Evolutionary conservation across 768 basidiomycete species (phyloP), one percentile per base, ranked within the genome.

Genomic region (Melanogaster broomeanus): DNA sequence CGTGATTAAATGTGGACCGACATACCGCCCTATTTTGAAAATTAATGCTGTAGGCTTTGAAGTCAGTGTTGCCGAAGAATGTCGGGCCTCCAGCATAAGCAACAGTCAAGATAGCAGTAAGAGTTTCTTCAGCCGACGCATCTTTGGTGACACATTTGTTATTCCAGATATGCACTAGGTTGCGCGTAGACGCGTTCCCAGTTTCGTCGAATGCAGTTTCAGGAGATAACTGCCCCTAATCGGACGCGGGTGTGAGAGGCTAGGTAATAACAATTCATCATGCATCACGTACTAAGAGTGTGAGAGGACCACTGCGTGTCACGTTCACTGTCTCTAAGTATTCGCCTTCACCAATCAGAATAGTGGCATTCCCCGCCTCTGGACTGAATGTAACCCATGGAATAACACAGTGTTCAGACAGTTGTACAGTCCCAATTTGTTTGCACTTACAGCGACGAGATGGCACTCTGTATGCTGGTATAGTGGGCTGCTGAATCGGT

Each of bases 1-100:
- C 21, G 40, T 35, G 22, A 46, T 18, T n/a, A n/a, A n/a, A 19
- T 30, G 24, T 16, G 4, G 35, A 16, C 11, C n/a, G 18, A 65
- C 77, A 41, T 53, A 83, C 83, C 13, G 83, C 83, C 46, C 80
- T 72, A 57, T 85, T 87, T 45, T 82, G 72, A 53, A 84, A 80
- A 58, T 85, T 78, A 52, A 87, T 78, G 55, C 84, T 85, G 53
- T 85, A 84, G 5, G 77, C 78, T 55, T 76, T 82, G 67, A 85
- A 84, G 58, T 85, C 82, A n/a, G 63, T 59, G 54, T 73, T 81
- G 0, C 83, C 83, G 45, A 79, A 81, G 4, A 75, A 67, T 0
- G 81, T 83, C 40, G 84, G 65, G 28, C 81, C 79, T 0, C 77
- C 83, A 46, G 77, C 76, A 61, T 77, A 76, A 27, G 83, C 78